Evolutionary conservation across 495 filamentous ascomycete genomes (phyloP).

Genomic region (Hypoxylon trugodes): DNA sequence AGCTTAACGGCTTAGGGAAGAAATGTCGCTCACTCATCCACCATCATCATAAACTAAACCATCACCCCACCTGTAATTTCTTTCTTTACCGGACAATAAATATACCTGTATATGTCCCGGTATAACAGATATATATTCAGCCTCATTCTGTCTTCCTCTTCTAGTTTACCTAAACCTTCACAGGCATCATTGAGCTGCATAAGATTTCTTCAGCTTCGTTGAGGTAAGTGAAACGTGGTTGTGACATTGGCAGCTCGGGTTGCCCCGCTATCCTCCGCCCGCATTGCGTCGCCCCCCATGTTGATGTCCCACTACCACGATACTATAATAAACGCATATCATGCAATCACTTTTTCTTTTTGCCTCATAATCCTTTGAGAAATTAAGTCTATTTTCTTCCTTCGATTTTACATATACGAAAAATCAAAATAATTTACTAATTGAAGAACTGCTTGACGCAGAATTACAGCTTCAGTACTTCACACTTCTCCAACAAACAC

Average conservation of each 20-base stretch:
- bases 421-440: slow-evolving; percentile 36
- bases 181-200: not conserved
- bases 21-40: slow-evolving; percentile 37
- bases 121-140: slow-evolving; percentile 10
- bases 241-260: slow-evolving; percentile 19
- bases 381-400: slow-evolving; percentile 21
- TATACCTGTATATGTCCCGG: not conserved
- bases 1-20: too few relatives aligned
- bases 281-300: not conserved
- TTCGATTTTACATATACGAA: slow-evolving; percentile 6
- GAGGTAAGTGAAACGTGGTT: slow-evolving; percentile 32
- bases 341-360: not conserved
- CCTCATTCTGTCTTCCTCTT: slow-evolving; percentile 1
- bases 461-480: not conserved
- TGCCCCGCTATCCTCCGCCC: slow-evolving; percentile 12
- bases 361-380: slow-evolving; percentile 21
- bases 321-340: slow-evolving; percentile 20
- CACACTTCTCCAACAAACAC: not conserved
- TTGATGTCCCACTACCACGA: slow-evolving; percentile 3
- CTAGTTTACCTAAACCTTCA: not conserved
- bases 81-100: not conserved
- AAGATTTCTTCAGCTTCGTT: slow-evolving; percentile 1
- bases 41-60: not conserved
- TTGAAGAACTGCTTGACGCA: slow-evolving; percentile 22
- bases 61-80: not conserved